Evolutionary conservation across 306 rosid genomes (phyloP), one percentile per base, ranked within the genome.

Genomic region (Quercus engelmannii): DNA sequence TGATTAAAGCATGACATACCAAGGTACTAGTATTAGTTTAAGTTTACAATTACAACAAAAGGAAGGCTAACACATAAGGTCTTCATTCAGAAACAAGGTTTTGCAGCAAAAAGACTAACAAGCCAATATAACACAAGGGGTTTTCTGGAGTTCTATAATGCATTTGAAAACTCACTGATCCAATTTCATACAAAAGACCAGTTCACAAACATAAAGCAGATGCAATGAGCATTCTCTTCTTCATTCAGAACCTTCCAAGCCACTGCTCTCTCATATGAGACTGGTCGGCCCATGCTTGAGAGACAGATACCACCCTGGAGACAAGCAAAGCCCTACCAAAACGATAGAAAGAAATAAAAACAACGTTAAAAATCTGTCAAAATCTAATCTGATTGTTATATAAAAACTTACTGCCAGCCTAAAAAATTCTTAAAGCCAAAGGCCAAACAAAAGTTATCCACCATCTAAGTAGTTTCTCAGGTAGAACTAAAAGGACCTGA

Each of bases 191-290:
- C 98, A 77, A 96, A 96, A 74, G 99, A 96, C 99, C 99, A 96
- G 87, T 96, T 96, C 86, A 91, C 80, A 82, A 96, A 96, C 91
- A 96, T 90, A 77, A 96, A 96, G 88, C 98, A 88, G 74, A 96
- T 89, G 83, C 99, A 96, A 87, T 96, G 96, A 35, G 98, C 99
- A 63, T 86, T 93, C 84, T 96, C 98, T 58, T 96, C 99, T 77
- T 93, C 99, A 81, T 96, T 96, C 89, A 93, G 80, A 84, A 96
- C 99, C 89, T 96, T 96, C 99, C 99, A 93, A 80, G 99, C 99
- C 78, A 96, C 96, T 17, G 91, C 97, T 73, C 97, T 90, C 78
- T 96, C 99, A 4, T 91, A 90, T 0, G 99, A 96, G 71, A 96
- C 91, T 2, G 99, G 99, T 57, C 99, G 88, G 72, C 98, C 99